Base-by-base conservation (phyloP, 192 early-diverging fungal genomes). In the Coemansia sp. region DNA sequence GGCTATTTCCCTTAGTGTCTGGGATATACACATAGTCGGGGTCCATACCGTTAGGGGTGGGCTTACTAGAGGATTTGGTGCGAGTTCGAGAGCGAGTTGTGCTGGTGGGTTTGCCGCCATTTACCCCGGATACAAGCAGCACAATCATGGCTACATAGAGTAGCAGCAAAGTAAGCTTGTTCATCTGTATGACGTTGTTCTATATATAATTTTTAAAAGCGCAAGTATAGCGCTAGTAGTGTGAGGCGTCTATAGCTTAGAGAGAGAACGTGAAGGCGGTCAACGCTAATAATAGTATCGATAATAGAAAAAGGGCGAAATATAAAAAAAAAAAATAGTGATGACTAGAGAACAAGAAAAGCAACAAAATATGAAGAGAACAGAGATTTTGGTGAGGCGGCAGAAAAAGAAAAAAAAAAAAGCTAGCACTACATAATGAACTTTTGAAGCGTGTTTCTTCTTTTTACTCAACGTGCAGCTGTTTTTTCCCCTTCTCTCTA, bases 121-220 rank as follows among this genome's bases (percentile, higher is more conserved):
- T 34, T 8, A 31, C 57, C 29, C 18, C 34, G 16, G 57, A 31
- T 18, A 18, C 31, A 24, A 60, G 16, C 31, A 60, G 31, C 31
- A 18, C 57, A 34, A 60, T 31, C 57, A 60, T n/a, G 29, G 57
- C 57, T 24, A 33, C 57, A 33, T 33, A 57, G 13, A 60, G 29
- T 34, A 60, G 57, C 33, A 60, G 31, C 18, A 59, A 13, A 33
- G 57, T 60, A 34, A 33, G 34, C 18, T 31, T 34, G 57, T n/a
- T 60, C 57, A 60, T 60, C 31, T 18, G 57, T 34, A 13, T 54
- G 49, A 22, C 22, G 52, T 55, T 55, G 55, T 31, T 59, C 29
- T 16, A 34, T 34, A 27, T 27, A 27, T 27, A 27, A 27, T n/a
- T 11, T 60, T 34, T 36, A 33, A 33, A 33, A 18, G 57, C 31